A percentile compares a stretch with the other conserved stretches of the same genome.
Conservation (phyloP, 306 rosid species). For the Crataegus laevigata region DNA sequence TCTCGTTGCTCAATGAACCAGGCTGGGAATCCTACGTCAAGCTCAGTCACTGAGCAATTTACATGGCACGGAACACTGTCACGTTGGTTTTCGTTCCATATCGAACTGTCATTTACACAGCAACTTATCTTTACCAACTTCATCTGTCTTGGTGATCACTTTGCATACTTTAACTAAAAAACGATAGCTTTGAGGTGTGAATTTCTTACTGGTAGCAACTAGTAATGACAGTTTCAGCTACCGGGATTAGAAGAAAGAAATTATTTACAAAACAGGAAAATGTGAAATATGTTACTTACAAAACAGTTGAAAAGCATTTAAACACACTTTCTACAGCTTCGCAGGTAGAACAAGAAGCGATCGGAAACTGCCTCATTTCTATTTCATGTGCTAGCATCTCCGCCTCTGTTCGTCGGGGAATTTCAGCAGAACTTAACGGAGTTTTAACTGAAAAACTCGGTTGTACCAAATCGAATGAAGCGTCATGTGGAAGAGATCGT, state of each 20-base stretch:
- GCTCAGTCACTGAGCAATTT: neutral
- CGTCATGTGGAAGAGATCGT: slow-evolving; percentile 93
- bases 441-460: slow-evolving; percentile 75
- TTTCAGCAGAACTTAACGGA: slow-evolving; percentile 14
- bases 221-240: neutral
- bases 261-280: neutral
- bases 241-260: neutral
- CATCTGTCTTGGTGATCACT: neutral
- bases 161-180: neutral
- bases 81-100: no score
- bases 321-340: neutral
- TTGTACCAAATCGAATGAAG: slow-evolving; percentile 95
- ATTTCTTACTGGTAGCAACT: neutral
- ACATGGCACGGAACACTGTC: no score
- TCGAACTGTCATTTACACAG: no score
- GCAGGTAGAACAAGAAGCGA: neutral
- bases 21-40: neutral
- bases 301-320: neutral
- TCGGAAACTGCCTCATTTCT: neutral
- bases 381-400: neutral
- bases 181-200: neutral
- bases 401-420: neutral
- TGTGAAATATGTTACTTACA: neutral
- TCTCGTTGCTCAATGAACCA: neutral
- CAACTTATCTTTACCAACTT: no score